Conservation (phyloP, 306 rosid species). For the Phaseolus lunatus region DNA sequence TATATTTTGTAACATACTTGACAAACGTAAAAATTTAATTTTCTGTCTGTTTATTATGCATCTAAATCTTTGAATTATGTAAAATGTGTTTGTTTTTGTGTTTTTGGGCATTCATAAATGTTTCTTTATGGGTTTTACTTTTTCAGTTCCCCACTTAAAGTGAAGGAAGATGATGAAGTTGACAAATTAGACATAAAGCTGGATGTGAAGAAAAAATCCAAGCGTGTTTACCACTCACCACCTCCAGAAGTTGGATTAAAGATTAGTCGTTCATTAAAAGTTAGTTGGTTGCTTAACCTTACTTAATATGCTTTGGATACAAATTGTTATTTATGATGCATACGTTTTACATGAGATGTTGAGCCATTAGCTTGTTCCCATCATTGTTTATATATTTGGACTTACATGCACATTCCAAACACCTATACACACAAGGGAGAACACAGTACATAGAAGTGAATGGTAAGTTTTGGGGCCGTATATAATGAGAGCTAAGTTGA, state of each 20-base stretch:
- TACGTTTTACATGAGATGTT: conserved; percentile 14
- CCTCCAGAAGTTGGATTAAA: conserved; percentile 91
- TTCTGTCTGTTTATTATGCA: neutral
- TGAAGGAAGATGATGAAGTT: conserved; percentile 94
- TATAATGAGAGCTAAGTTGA: neutral
- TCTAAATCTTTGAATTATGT: conserved; percentile 28
- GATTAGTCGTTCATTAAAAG: conserved; percentile 93
- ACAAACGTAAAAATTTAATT: neutral
- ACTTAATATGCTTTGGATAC: conserved; percentile 21
- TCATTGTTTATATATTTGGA: neutral
- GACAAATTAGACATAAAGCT: conserved; percentile 86
- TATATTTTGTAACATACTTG: conserved; percentile 16
- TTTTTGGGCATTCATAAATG: neutral
- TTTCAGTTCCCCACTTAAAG: conserved; percentile 82
- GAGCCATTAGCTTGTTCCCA: conserved; percentile 23
- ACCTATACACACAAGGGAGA: neutral
- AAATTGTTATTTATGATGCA: conserved; percentile 24
- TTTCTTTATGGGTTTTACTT: conserved; percentile 13
- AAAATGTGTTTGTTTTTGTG: neutral
- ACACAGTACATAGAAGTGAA: neutral
- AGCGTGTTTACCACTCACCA: conserved; percentile 89
- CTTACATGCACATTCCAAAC: neutral
- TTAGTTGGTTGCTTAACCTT: conserved; percentile 67
- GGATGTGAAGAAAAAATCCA: conserved; percentile 77
- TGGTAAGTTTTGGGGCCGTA: neutral